Base-by-base conservation (phyloP, 768 basidiomycete species). In the Erythrobasidium yunnanense region DNA sequence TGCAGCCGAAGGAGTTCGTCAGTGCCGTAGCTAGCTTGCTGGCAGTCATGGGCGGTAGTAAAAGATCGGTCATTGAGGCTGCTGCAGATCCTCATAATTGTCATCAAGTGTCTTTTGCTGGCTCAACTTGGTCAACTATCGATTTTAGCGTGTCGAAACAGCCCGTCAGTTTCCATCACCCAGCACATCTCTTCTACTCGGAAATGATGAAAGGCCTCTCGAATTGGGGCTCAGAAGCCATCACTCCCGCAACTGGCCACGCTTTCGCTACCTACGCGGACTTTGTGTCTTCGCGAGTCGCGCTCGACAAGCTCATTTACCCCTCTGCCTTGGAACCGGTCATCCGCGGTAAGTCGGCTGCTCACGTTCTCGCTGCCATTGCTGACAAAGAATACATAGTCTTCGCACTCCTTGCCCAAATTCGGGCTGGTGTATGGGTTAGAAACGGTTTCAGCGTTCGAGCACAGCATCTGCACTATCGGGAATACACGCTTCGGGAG, bases 381-480 rank as follows among this genome's bases (percentile, higher is more conserved):
- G 25, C 6, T 62, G 33, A 30, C n/a, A 18, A 5, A 20, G 38
- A 4, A 7, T 13, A 18, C 23, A 34, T 47, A 74, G 73, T 68
- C n/a, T 13, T 91, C 27, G 83, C 85, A 1, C 90, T 92, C 85
- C 85, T 93, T 49, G 90, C 92, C 0, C 95, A 97, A 74, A 90
- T 96, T 55, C 84, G 91, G 25, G 87, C 89, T 0, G 91, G 91
- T 0, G 81, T 97, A 2, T 99, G 95, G 95, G 92, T 95, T 6
- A 87, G 93, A 58, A 99, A 99, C 71, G 95, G 95, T 2, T 88
- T 91, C 73, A 87, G 87, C 17, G 92, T 97, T 70, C 86, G 93
- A 1, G 90, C 91, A 0, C 95, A 97, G 75, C 80, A 91, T 2
- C 81, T 92, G 56, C 93, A 97, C 74, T 99, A 99, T 75, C 86